Evolutionary conservation across 768 basidiomycete genomes (phyloP).

Genomic region (Megacollybia marginata): DNA sequence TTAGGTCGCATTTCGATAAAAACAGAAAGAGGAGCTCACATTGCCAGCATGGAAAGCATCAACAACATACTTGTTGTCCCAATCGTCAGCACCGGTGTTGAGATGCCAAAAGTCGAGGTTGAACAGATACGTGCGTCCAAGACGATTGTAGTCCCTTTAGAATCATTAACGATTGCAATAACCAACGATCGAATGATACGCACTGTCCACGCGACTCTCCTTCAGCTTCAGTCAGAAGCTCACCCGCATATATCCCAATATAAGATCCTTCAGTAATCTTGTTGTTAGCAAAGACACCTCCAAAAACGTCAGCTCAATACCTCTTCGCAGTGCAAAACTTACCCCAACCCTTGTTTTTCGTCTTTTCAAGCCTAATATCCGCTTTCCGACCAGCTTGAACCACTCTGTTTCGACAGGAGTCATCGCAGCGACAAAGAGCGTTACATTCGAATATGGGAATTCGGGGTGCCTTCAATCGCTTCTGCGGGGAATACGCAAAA

Average conservation of each 20-base stretch:
- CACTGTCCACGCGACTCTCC: conserved; percentile 63
- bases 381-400: conserved; percentile 73
- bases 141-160: conserved; percentile 62
- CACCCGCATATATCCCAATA: conserved; percentile 82
- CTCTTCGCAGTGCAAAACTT: conserved; percentile 9
- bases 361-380: conserved; percentile 60
- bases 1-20: conserved; percentile 2
- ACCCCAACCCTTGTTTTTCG: conserved; percentile 84
- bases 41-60: conserved; percentile 89
- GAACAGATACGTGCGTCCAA: conserved; percentile 75
- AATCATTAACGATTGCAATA: conserved; percentile 3
- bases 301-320: background rate
- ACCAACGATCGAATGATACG: conserved; percentile 14
- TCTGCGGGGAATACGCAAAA: conserved; percentile 64
- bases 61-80: conserved; percentile 45
- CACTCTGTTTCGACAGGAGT: conserved; percentile 78
- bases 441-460: conserved; percentile 86
- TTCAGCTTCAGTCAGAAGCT: conserved; percentile 64
- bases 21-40: conserved; percentile 34
- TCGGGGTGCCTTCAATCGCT: conserved; percentile 39
- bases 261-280: conserved; percentile 65
- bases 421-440: conserved; percentile 70
- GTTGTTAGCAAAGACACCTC: conserved; percentile 66
- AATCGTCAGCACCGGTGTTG: conserved; percentile 25
- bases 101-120: conserved; percentile 76